A percentile compares a stretch with the other conserved stretches of the same genome.
phyloP scores from a whole-genome alignment of 768 basidiomycete genomes.

The Leccinum rimulosum region DNA sequence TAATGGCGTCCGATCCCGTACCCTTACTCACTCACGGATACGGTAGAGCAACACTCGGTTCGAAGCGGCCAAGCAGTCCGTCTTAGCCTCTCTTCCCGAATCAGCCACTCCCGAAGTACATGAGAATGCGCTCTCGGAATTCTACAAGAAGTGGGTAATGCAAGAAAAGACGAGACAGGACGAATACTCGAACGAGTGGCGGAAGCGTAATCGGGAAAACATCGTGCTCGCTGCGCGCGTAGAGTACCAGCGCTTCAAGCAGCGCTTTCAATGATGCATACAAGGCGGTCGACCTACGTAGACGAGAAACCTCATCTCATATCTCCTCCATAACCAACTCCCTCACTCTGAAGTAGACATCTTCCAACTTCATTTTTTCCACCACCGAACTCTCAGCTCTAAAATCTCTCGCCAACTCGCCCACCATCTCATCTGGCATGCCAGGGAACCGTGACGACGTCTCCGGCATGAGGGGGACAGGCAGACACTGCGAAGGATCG shows the following conservation, averaged over 20 bases:
- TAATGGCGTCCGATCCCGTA: not conserved
- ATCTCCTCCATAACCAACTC: slow-evolving; percentile 58
- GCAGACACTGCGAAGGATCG: slow-evolving; percentile 55
- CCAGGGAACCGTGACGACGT: slow-evolving; percentile 74
- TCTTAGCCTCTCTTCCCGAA: slow-evolving; percentile 54
- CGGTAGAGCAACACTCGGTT: slow-evolving; percentile 78
- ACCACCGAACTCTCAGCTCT: slow-evolving; percentile 58
- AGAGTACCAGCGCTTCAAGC: slow-evolving; percentile 44
- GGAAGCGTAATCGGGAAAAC: slow-evolving; percentile 54
- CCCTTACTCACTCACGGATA: slow-evolving; percentile 1
- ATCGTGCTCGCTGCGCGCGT: slow-evolving; percentile 61
- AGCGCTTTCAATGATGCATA: slow-evolving; percentile 27
- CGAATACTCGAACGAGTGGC: slow-evolving; percentile 66
- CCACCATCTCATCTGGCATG: slow-evolving; percentile 62
- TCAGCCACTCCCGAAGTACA: slow-evolving; percentile 49
- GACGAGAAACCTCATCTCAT: slow-evolving; percentile 27
- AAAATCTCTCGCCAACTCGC: slow-evolving; percentile 58
- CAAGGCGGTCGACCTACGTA: not conserved
- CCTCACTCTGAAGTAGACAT: slow-evolving; percentile 59
- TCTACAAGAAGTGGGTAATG: slow-evolving; percentile 72
- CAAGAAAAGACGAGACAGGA: slow-evolving; percentile 60
- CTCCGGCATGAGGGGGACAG: slow-evolving; percentile 56
- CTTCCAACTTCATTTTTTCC: slow-evolving; percentile 51
- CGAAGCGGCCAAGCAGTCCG: slow-evolving; percentile 60
- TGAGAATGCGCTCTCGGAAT: slow-evolving; percentile 69